Evolutionary conservation across 768 basidiomycete genomes (phyloP), one percentile per base, ranked within the genome.

Genomic region (Tulasnella sp.): DNA sequence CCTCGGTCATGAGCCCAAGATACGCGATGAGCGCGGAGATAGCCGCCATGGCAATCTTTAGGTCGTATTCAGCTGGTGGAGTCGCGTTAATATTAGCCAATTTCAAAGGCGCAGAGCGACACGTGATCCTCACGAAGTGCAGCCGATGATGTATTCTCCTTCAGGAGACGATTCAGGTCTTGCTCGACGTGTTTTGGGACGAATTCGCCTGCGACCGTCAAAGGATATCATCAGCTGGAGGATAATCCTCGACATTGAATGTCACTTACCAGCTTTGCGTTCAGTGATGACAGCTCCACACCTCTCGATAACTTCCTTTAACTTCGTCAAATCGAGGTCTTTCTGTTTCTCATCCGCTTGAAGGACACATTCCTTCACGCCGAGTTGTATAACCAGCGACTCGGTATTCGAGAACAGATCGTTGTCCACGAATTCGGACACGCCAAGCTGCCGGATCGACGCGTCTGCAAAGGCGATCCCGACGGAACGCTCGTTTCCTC

Each of bases 341-440:
- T 64, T 67, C 26, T 64, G 54, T 62, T 72, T 71, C 51, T 67
- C 67, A 42, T 67, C 66, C 55, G 61, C 81, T 81, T 1, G 86
- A 77, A 98, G 75, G 56, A 98, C 78, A 2, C 91, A 92, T 71
- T 99, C 96, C 69, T 98, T 98, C n/a, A 92, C 89, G 0, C 91
- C 93, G 1, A 98, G 80, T 69, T 99, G 96, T 61, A 98, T 98
- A 34, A 97, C 74, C 32, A 98, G 79, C 1, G 92, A 92, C 95
- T 99, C 95, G 2, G 86, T 84, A 66, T 98, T 99, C 0, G 91
- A 93, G 71, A 94, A 98, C 15, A 92, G 74, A 62, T 98, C 96
- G 65, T 93, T 95, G 71, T 99, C 96, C 7, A 84, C 81, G 66
- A 90, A 98, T 63, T 98, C 92, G 11, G 88, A 78, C 0, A 94